phyloP scores from a whole-genome alignment of 2,329 filamentous ascomycete genomes.

The Phialophora macrospora region DNA sequence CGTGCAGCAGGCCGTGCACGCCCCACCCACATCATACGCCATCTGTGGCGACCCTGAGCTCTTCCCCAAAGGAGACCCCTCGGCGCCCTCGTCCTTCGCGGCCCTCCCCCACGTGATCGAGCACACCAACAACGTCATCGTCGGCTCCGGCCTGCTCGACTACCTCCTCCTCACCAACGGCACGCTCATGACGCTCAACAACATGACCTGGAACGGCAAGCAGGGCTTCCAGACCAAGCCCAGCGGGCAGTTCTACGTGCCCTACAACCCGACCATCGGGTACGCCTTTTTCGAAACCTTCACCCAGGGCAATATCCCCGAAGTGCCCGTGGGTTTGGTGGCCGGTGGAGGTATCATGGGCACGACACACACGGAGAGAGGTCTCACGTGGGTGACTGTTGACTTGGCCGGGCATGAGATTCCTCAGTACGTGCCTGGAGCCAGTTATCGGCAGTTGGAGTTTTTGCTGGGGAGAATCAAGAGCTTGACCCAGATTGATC shows the following conservation, averaged over 20 bases:
- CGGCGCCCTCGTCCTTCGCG: constrained; percentile 37
- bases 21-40: constrained; percentile 50
- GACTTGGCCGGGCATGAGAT: constrained; percentile 45
- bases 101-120: constrained; percentile 52
- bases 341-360: constrained; percentile 51
- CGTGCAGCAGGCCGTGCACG: constrained; percentile 57
- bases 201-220: constrained; percentile 59
- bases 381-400: constrained; percentile 48
- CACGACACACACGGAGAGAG: constrained; percentile 50
- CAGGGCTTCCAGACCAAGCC: constrained; percentile 55
- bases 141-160: constrained; percentile 57
- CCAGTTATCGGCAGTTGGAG: constrained; percentile 74
- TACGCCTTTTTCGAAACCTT: constrained; percentile 35
- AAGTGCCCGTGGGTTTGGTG: constrained; percentile 42
- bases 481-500: constrained; percentile 26
- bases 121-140: constrained; percentile 57
- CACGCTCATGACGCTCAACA: constrained; percentile 58
- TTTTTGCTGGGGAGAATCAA: constrained; percentile 69
- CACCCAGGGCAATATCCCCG: constrained; percentile 36
- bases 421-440: constrained; percentile 69
- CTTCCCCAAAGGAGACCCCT: constrained; percentile 57
- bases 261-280: constrained; percentile 52
- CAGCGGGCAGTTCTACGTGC: constrained; percentile 48
- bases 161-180: constrained; percentile 57
- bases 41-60: constrained; percentile 46